phyloP scores from a whole-genome alignment of 495 filamentous ascomycete species.

The Staphylotrichum tortipilum region DNA sequence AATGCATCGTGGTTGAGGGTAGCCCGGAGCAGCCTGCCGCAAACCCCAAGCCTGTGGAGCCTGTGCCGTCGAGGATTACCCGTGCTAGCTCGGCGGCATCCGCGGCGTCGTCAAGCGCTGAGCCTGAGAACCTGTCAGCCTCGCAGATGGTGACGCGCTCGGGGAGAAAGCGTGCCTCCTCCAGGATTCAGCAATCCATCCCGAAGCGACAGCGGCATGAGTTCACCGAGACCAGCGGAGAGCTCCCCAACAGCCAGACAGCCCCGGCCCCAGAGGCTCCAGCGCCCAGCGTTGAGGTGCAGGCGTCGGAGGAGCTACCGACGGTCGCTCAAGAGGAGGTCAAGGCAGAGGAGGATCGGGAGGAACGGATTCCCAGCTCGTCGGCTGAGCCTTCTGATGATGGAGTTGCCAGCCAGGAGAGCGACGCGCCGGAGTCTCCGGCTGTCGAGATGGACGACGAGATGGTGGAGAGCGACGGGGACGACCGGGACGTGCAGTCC shows the following conservation, averaged over 20 bases:
- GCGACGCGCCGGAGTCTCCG: background rate
- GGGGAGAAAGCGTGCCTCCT: conserved; percentile 17
- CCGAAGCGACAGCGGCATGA: conserved; percentile 15
- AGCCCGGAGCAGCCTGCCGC: too few relatives aligned
- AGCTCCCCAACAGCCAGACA: conserved; percentile 13
- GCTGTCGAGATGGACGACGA: background rate
- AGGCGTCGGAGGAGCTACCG: background rate
- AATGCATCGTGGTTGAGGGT: conserved; percentile 25
- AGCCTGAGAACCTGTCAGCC: conserved; percentile 2
- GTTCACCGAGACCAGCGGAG: conserved; percentile 1
- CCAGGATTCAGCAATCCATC: conserved; percentile 11
- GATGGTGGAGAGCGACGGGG: conserved; percentile 13
- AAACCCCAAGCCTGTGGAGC: background rate
- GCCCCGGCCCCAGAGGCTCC: background rate
- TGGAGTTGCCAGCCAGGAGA: background rate
- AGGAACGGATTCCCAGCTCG: conserved; percentile 6
- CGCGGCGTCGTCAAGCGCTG: background rate
- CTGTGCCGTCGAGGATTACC: conserved; percentile 1
- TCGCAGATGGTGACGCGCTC: conserved; percentile 11
- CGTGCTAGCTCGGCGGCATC: conserved; percentile 9
- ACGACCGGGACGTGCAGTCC: conserved; percentile 21
- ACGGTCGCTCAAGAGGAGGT: background rate
- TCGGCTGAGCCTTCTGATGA: conserved; percentile 2
- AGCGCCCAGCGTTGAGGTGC: background rate
- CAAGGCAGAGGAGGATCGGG: background rate